Evolutionary conservation across 768 basidiomycete species (phyloP), one percentile per base, ranked within the genome.

Genomic region (Hypholoma sublateritium): DNA sequence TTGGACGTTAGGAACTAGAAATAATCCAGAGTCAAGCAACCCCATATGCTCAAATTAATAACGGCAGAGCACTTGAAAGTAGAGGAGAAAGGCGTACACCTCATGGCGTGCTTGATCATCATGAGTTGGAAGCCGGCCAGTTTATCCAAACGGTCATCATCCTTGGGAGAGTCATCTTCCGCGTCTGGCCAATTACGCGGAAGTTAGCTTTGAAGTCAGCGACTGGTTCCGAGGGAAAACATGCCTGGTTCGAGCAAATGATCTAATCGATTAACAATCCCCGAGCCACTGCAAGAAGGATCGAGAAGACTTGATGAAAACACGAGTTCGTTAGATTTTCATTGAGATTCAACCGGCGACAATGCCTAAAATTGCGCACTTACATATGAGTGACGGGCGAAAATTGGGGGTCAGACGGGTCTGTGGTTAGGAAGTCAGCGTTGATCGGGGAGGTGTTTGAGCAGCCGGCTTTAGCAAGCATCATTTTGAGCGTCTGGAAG

Each of bases 21-120:
- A 43, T 4, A 22, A 28, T 4, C 13, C 21, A 47, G 24, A 19
- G 35, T 24, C 49, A 59, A 49, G 55, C 22, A 53, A 57, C 56
- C 59, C 59, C 57, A 54, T 65, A 32, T 32, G 28, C 9, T 50
- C 53, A 58, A 56, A 61, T 61, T 50, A 60, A 57, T 56, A 54
- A 46, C 57, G 60, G 57, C 32, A 56, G 36, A 16, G 32, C 50
- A 21, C 50, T 46, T 32, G 35, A 53, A 44, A 52, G 59, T 32
- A 32, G 28, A 32, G 54, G 53, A 53, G 42, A 42, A 51, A 9
- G 17, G 67, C 82, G 65, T 68, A 95, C 95, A 98, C 72, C 86
- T 88, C 89, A 99, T 95, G 16, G 97, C 96, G 67, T 98, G 97
- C 67, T 82, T 84, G 64, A 98, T 84, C 85, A 98, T 93, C 71